These are phyloP conservation scores for Eucalyptus dawsonii DNA, from an alignment of 345 rosid species.

Conservation along the genomic window DNA sequence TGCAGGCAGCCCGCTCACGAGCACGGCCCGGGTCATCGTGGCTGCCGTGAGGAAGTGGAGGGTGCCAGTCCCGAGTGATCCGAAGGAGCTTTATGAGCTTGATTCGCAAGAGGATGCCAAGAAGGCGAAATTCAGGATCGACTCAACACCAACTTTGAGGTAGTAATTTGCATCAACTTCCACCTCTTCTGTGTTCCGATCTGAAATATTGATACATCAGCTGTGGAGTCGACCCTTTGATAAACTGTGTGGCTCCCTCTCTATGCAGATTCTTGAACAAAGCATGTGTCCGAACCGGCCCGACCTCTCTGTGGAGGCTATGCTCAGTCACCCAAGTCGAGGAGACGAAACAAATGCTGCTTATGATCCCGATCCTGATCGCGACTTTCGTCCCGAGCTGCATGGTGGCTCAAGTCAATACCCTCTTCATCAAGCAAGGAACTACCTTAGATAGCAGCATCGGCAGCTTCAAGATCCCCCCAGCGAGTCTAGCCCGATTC, in stretches of 20 bases:
- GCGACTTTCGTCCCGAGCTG: constrained; percentile 76
- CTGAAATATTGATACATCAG: neutral
- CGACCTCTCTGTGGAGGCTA: constrained; percentile 40
- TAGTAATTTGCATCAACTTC: neutral
- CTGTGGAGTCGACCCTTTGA: no score
- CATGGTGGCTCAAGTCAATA: constrained; percentile 9
- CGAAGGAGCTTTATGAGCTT: constrained; percentile 39
- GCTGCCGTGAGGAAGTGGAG: constrained; percentile 59
- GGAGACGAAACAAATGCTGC: constrained; percentile 87
- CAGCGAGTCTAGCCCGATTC: constrained; percentile 19
- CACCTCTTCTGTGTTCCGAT: neutral
- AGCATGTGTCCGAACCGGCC: constrained; percentile 52
- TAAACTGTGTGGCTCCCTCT: neutral
- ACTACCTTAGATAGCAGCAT: neutral
- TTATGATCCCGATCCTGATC: constrained; percentile 68
- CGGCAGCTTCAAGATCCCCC: neutral
- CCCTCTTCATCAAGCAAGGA: neutral
- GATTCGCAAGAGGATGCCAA: constrained; percentile 31
- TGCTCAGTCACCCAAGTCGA: constrained; percentile 83
- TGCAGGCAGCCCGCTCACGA: constrained; percentile 58
- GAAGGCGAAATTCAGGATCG: constrained; percentile 5
- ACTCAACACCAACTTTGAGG: neutral
- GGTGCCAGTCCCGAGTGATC: constrained; percentile 24
- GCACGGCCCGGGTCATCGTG: constrained; percentile 64
- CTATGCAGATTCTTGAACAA: constrained; percentile 47